Percentiles rank a stretch among this genome's conserved stretches.
Conservation (phyloP, 1,284 basidiomycete genomes). For the Ganoderma sinense region DNA sequence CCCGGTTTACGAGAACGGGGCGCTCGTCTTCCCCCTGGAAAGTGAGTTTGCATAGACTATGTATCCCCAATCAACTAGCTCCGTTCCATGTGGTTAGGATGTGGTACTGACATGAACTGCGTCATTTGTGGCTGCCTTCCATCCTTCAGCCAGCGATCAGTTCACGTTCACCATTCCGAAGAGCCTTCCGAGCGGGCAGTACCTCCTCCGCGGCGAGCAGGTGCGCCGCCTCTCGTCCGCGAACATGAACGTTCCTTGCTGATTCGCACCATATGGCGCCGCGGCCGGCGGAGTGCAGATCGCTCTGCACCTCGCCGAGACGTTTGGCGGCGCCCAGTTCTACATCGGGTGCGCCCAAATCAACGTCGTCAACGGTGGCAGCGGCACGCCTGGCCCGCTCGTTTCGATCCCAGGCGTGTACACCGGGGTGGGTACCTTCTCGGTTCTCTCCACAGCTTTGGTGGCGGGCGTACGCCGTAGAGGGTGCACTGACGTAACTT, state of each 20-base stretch:
- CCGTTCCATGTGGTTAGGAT: not conserved
- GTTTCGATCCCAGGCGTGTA: constrained; percentile 52
- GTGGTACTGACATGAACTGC: not conserved
- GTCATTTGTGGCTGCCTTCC: not conserved
- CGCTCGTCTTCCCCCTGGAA: constrained; percentile 46
- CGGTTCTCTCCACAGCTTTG: not conserved
- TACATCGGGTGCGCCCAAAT: constrained; percentile 48
- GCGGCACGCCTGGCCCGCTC: constrained; percentile 47
- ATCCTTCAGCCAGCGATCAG: constrained; percentile 40
- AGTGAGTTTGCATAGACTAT: constrained; percentile 36
- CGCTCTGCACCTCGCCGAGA: constrained; percentile 45
- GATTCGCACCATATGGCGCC: not conserved
- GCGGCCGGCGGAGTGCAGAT: constrained; percentile 36
- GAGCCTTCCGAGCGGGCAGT: constrained; percentile 39
- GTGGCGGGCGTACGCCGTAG: not conserved
- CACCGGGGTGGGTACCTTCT: constrained; percentile 38
- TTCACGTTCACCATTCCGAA: constrained; percentile 49
- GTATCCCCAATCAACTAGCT: not conserved
- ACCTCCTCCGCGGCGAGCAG: constrained; percentile 40
- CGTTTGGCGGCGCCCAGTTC: constrained; percentile 45
- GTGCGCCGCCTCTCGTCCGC: constrained; percentile 15
- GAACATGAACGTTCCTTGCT: not conserved
- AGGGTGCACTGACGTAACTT: not conserved
- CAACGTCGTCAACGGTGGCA: constrained; percentile 49
- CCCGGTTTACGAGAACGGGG: constrained; percentile 43